Evolutionary conservation across 768 basidiomycete genomes (phyloP), one percentile per base, ranked within the genome.

Genomic region (Grammothele lineata): DNA sequence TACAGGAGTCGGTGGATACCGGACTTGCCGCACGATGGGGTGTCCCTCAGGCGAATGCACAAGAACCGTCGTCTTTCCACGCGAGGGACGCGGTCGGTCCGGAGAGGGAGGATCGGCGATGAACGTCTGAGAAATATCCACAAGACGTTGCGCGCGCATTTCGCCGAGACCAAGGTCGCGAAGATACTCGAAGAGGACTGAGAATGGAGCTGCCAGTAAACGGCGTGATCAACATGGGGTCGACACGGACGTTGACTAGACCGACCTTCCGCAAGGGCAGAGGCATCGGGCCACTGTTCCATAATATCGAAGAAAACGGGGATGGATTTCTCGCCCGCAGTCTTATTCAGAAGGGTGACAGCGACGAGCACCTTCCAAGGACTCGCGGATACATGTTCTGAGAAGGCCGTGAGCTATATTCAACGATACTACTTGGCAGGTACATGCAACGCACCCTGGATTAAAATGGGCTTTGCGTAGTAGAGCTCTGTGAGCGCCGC

Each of bases 351-450:
- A 5, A 89, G 66, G 27, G 75, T 80, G 5, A 78, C 78, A 1
- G 80, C 82, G 17, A 88, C 70, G 6, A 89, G 68, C 27, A 89
- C 61, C 60, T 80, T 85, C 83, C 85, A 88, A 5, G 83, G 81
- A 54, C 81, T 72, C 17, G 73, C 61, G 0, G 73, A 69, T 19
- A 85, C 66, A 37, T 57, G 59, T 56, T 83, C 80, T 84, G 45
- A 19, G 17, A 26, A 14, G 9, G 15, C 25, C 9, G 36, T 17
- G 17, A 17, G n/a, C 8, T 5, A 23, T 12, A 22, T 2, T 23
- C 2, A 33, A 6, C 10, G 6, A 22, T 5, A 9, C 6, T 30
- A 8, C n/a, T n/a, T n/a, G n/a, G 27, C 8, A 30, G 14, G 21
- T n/a, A 14, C 34, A 3, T 3, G 39, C 14, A 6, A 25, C 46